phyloP scores from a whole-genome alignment of 2,329 filamentous ascomycete genomes.

The Lasiodiplodia citricola region DNA sequence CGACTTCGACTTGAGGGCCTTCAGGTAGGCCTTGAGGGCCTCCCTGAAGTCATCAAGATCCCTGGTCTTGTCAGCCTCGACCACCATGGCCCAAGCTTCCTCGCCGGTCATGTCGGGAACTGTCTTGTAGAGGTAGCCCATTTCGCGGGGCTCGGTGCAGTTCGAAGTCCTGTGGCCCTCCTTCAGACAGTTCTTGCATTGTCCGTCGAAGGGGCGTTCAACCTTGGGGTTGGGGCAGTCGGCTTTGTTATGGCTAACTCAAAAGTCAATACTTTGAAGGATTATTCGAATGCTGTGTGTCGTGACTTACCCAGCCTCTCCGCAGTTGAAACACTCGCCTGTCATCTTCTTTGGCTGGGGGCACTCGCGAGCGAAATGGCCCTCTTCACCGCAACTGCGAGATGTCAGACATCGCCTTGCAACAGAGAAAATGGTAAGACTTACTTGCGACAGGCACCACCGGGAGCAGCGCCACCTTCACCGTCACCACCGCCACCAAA shows the following conservation, averaged over 20 bases:
- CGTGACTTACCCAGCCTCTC: constrained; percentile 54
- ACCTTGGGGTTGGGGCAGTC: constrained; percentile 65
- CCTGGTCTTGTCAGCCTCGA: constrained; percentile 53
- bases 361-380: constrained; percentile 57
- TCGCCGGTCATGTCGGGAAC: constrained; percentile 54
- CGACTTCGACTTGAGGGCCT: constrained; percentile 41
- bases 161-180: constrained; percentile 53
- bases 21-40: constrained; percentile 56
- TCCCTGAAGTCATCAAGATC: constrained; percentile 60
- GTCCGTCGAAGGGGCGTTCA: constrained; percentile 58
- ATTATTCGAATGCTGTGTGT: constrained; percentile 24
- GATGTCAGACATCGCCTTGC: constrained; percentile 35
- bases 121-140: constrained; percentile 38
- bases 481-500: background rate
- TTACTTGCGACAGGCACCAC: constrained; percentile 27
- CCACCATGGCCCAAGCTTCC: constrained; percentile 57
- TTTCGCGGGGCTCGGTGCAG: constrained; percentile 50
- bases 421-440: background rate
- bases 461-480: background rate
- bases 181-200: constrained; percentile 62
- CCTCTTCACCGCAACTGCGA: constrained; percentile 48
- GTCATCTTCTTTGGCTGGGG: constrained; percentile 48
- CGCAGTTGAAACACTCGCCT: constrained; percentile 66
- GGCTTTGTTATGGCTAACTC: constrained; percentile 63
- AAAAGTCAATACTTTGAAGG: background rate